phyloP scores from a whole-genome alignment of 2,329 filamentous ascomycete genomes.

The Acephala macrosclerotiorum region DNA sequence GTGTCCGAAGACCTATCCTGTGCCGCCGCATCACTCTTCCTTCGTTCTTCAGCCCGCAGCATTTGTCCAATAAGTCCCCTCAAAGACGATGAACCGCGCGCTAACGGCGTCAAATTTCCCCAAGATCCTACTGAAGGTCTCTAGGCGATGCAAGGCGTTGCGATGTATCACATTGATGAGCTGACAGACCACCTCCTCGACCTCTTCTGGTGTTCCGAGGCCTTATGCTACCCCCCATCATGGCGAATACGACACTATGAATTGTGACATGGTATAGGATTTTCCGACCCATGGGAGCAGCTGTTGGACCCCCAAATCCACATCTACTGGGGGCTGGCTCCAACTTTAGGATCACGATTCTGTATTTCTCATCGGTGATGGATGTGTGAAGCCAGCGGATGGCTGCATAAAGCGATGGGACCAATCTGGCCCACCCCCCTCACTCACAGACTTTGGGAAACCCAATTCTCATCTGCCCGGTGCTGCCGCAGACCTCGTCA shows the following conservation, averaged over 20 bases:
- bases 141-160: slow-evolving; percentile 26
- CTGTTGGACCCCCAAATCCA: neutral
- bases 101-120: slow-evolving; percentile 31
- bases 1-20: slow-evolving; percentile 9
- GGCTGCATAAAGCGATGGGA: slow-evolving; percentile 29
- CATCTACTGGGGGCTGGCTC: neutral
- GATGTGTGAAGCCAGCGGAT: slow-evolving; percentile 22
- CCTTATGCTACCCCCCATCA: slow-evolving; percentile 8
- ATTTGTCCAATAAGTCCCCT: slow-evolving; percentile 15
- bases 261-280: slow-evolving; percentile 9
- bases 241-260: slow-evolving; percentile 12
- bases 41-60: slow-evolving; percentile 13
- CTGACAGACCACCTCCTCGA: slow-evolving; percentile 12
- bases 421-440: slow-evolving; percentile 19
- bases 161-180: slow-evolving; percentile 30
- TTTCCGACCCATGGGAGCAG: slow-evolving; percentile 12
- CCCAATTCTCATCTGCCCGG: neutral
- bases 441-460: slow-evolving; percentile 12
- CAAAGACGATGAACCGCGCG: slow-evolving; percentile 25
- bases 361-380: neutral
- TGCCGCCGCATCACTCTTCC: slow-evolving; percentile 21
- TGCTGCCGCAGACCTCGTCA: neutral
- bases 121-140: slow-evolving; percentile 23
- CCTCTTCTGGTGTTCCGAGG: neutral
- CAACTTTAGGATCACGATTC: neutral